These are phyloP conservation scores for Naematelia encephala DNA, from an alignment of 768 basidiomycete species.

Conservation along the genomic window DNA sequence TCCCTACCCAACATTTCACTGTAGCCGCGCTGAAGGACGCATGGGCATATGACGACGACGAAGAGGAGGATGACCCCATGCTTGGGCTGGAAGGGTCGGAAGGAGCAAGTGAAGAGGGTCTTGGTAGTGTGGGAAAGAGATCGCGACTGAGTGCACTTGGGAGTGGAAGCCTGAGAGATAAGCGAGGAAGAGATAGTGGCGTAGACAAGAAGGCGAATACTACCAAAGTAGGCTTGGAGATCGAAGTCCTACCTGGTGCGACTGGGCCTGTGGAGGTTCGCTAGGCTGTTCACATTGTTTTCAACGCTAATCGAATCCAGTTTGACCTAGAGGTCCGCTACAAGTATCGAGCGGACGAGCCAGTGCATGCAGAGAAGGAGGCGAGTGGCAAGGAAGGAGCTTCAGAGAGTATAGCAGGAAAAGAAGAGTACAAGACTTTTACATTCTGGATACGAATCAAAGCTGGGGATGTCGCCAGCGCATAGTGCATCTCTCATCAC, in stretches of 20 bases:
- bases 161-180: slow-evolving; percentile 16
- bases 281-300: slow-evolving; percentile 7
- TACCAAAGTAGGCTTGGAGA: slow-evolving; percentile 82
- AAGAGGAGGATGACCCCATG: slow-evolving; percentile 58
- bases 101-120: slow-evolving; percentile 52
- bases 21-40: slow-evolving; percentile 90
- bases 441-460: slow-evolving; percentile 42
- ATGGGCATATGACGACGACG: slow-evolving; percentile 97
- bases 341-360: slow-evolving; percentile 87
- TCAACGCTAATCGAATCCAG: slow-evolving; percentile 53
- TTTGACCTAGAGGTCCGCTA: slow-evolving; percentile 92
- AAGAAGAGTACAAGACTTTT: slow-evolving; percentile 46
- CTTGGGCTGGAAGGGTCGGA: slow-evolving; percentile 49
- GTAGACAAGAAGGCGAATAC: slow-evolving; percentile 86
- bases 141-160: slow-evolving; percentile 23
- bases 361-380: slow-evolving; percentile 9
- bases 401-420: slow-evolving; percentile 3
- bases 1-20: slow-evolving; percentile 74
- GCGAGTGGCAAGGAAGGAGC: slow-evolving; percentile 10
- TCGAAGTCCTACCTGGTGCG: slow-evolving; percentile 76
- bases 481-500: too few relatives aligned
- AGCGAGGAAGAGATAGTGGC: slow-evolving; percentile 60
- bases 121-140: slow-evolving; percentile 51
- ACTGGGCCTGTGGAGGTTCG: slow-evolving; percentile 73
- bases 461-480: slow-evolving; percentile 20